A percentile compares a stretch with the other conserved stretches of the same genome.
Evolutionary conservation across 306 rosid genomes (phyloP).

Genomic region (Boehmeria nivea): DNA sequence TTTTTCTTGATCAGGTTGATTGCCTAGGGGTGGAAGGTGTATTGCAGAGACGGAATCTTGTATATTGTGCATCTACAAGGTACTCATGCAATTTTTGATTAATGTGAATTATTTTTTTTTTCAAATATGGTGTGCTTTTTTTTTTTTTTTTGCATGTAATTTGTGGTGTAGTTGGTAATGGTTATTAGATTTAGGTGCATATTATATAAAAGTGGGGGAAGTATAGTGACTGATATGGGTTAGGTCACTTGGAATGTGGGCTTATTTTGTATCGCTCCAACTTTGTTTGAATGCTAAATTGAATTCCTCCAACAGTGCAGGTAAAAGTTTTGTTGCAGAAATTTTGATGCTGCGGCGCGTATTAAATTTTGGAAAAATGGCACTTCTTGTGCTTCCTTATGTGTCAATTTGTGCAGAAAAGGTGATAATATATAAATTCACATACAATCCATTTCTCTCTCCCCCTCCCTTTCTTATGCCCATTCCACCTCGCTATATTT

Average conservation of each 20-base stretch:
- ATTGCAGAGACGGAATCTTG: constrained; percentile 86
- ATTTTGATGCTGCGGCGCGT: constrained; percentile 85
- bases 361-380: constrained; percentile 72
- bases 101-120: neutral
- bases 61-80: constrained; percentile 98
- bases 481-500: no score
- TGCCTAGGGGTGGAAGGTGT: constrained; percentile 93
- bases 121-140: neutral
- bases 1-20: constrained; percentile 57
- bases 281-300: neutral
- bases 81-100: constrained; percentile 22
- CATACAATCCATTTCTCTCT: no score
- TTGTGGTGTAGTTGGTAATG: no score
- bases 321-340: constrained; percentile 97
- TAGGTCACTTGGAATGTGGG: no score
- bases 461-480: neutral
- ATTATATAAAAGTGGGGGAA: no score
- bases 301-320: constrained; percentile 67
- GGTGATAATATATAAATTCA: no score
- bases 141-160: neutral
- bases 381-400: constrained; percentile 91
- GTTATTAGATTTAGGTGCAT: no score
- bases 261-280: no score
- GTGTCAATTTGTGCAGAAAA: constrained; percentile 97
- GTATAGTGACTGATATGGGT: no score